Base-by-base conservation (phyloP, 2,329 filamentous ascomycete genomes). In the Claviceps spartinae region DNA sequence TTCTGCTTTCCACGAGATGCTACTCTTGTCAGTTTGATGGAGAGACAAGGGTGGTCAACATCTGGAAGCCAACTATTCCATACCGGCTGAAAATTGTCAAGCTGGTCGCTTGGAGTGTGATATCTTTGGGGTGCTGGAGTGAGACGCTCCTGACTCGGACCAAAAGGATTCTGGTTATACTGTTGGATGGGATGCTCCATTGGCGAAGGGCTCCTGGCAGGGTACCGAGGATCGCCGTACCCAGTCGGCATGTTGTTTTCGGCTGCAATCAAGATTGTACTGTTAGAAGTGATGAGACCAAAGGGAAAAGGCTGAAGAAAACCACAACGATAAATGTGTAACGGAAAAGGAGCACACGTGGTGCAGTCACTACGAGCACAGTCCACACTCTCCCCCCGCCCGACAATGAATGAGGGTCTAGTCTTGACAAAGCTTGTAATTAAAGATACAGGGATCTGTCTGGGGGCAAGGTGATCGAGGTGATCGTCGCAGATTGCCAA, bases 81-180 rank as follows among this genome's bases (percentile, higher is more conserved):
- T 68, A 91, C 86, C 52, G 90, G 91, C 48, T 88, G 87, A 67
- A 96, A 90, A 57, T 90, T 77, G 53, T 85, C 81, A 49, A 97
- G 73, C 53, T 83, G 77, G 69, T 97, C 91, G 61, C 81, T 83
- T 1, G 84, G 80, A 20, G 81, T 83, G 54, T 72, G 68, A 30
- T 72, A 67, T 47, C 75, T 70, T 22, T 66, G 59, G 42, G 34
- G 56, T 50, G 18, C 61, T 52, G 50, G 66, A 53, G 64, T 55
- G 55, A 73, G 65, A 47, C 55, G 57, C 53, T 62, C 60, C 54
- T 71, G 75, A 50, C 71, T 74, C 4, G 42, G 51, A 5, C 22
- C 37, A 16, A 41, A 53, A 14, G 48, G 41, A 42, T 47, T 50
- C n/a, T 53, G 51, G 18, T 24, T n/a, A 42, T 52, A 48, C 4